A percentile compares a stretch with the other conserved stretches of the same genome.
Conservation (phyloP, 805 yeast genomes). For the Millerozyma miso region DNA sequence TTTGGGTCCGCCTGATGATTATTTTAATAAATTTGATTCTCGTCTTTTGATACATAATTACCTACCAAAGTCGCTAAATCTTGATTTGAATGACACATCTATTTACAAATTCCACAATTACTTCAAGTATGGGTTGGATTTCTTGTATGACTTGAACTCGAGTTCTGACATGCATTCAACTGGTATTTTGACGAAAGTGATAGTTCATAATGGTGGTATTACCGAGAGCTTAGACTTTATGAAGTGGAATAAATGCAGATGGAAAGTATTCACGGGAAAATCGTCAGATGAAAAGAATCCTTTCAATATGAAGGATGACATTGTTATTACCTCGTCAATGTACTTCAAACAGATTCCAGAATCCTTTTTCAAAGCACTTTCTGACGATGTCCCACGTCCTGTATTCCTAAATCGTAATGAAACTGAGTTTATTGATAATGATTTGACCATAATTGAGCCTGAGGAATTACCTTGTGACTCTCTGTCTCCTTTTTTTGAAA, state of each 20-base stretch:
- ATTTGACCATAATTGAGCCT: constrained; percentile 28
- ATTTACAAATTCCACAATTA: constrained; percentile 50
- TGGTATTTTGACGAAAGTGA: constrained; percentile 41
- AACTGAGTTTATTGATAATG: constrained; percentile 36
- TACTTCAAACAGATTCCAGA: constrained; percentile 28
- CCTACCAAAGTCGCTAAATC: constrained; percentile 10
- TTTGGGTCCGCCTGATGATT: constrained; percentile 58
- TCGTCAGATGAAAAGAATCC: constrained; percentile 1
- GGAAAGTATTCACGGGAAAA: constrained; percentile 26
- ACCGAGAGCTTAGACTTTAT: constrained; percentile 51
- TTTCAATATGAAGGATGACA: neutral
- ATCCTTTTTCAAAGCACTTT: constrained; percentile 14
- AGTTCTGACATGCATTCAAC: constrained; percentile 11
- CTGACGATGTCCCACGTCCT: constrained; percentile 17
- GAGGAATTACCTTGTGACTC: constrained; percentile 11
- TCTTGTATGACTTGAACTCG: constrained; percentile 42
- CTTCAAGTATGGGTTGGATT: constrained; percentile 50
- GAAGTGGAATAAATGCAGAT: constrained; percentile 49
- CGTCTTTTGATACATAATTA: constrained; percentile 40
- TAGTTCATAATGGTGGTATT: constrained; percentile 48
- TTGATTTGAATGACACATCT: constrained; percentile 8
- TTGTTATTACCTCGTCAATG: constrained; percentile 18
- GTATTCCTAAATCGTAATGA: constrained; percentile 37
- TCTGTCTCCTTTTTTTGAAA: constrained; percentile 1
- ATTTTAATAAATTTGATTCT: constrained; percentile 42